These are phyloP conservation scores for Wickerhamiella alocasiicola DNA, from an alignment of 805 yeast genomes.

Conservation along the genomic window DNA sequence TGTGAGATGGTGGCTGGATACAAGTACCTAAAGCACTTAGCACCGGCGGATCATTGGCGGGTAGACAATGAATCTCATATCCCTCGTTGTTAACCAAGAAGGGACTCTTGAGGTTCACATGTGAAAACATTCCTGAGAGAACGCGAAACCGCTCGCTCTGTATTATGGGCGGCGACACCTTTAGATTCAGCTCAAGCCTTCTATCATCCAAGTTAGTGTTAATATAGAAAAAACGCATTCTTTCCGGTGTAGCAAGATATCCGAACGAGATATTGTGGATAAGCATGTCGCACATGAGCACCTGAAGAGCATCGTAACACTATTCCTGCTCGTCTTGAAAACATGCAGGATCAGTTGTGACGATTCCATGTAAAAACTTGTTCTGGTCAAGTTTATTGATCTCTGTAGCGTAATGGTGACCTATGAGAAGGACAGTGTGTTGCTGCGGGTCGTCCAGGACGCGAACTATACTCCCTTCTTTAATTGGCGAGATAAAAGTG, in stretches of 20 bases:
- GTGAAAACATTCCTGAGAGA: neutral
- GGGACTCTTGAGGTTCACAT: conserved; percentile 1
- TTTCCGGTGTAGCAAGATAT: conserved; percentile 4
- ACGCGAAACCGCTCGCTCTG: conserved; percentile 2
- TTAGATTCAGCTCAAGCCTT: neutral
- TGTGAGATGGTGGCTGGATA: too few relatives aligned
- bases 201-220: neutral
- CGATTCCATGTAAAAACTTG: conserved; percentile 2
- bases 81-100: neutral
- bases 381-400: conserved; percentile 3
- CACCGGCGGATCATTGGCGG: neutral
- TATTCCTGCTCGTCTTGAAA: neutral
- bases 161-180: conserved; percentile 1
- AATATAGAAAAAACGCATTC: conserved; percentile 1
- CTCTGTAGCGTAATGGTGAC: neutral
- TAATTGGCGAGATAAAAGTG: neutral
- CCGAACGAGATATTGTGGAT: conserved; percentile 3
- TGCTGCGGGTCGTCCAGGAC: neutral
- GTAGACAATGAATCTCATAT: too few relatives aligned
- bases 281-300: conserved; percentile 9
- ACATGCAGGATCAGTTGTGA: neutral
- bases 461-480: neutral
- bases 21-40: too few relatives aligned
- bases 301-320: conserved; percentile 8
- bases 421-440: neutral